These are phyloP conservation scores for Gnomoniopsis smithogilvyi DNA, from an alignment of 2,329 filamentous ascomycete species.

Conservation along the genomic window DNA sequence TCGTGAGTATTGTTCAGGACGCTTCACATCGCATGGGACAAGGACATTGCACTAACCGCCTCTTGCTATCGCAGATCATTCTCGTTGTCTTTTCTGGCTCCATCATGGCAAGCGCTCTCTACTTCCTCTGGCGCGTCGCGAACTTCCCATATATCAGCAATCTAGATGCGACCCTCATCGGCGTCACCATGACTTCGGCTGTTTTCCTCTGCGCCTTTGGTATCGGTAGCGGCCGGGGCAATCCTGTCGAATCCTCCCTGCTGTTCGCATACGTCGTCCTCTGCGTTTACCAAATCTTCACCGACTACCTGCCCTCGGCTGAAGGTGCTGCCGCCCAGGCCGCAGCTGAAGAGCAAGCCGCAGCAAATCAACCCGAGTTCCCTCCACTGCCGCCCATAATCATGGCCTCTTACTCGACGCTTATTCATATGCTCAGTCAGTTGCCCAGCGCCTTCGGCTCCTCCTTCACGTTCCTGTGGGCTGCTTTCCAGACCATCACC, in stretches of 20 bases:
- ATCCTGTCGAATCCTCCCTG: conserved; percentile 90
- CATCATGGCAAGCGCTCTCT: conserved; percentile 88
- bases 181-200: conserved; percentile 86
- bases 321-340: conserved; percentile 47
- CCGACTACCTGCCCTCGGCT: conserved; percentile 84
- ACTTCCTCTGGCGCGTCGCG: conserved; percentile 94
- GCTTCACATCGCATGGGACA: neutral
- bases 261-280: conserved; percentile 98
- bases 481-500: conserved; percentile 92
- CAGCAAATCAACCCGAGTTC: conserved; percentile 72
- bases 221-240: conserved; percentile 89
- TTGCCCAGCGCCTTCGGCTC: conserved; percentile 83
- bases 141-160: conserved; percentile 92
- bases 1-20: conserved; percentile 57
- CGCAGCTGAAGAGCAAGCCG: conserved; percentile 44
- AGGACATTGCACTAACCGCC: conserved; percentile 29
- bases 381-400: conserved; percentile 96
- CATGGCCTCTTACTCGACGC: conserved; percentile 95
- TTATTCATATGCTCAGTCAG: conserved; percentile 78
- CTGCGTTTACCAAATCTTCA: conserved; percentile 99
- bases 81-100: conserved; percentile 85
- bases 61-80: conserved; percentile 62
- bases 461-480: conserved; percentile 80
- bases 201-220: conserved; percentile 93
- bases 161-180: conserved; percentile 87